These are phyloP conservation scores for Solioccasus polychromus DNA, from an alignment of 768 basidiomycete genomes.

Conservation along the genomic window DNA sequence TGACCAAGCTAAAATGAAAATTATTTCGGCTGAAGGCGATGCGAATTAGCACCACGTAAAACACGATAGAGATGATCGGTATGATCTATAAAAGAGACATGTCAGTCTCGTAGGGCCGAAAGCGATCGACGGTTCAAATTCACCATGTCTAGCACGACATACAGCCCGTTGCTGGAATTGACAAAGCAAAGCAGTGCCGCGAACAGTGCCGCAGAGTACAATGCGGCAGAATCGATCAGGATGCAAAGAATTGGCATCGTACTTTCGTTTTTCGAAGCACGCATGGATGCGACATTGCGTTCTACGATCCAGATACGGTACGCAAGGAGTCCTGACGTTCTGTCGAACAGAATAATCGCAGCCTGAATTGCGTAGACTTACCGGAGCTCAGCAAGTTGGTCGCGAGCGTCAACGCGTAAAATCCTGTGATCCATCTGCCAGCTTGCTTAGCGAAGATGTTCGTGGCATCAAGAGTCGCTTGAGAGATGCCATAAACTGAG, in stretches of 20 bases:
- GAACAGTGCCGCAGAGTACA: conserved; percentile 1
- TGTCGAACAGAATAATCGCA: neutral
- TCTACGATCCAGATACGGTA: neutral
- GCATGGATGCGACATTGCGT: neutral
- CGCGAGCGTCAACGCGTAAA: neutral
- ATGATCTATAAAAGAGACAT: too few species aligned
- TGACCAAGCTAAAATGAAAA: neutral
- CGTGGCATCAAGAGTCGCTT: neutral
- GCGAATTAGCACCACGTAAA: neutral
- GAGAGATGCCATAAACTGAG: neutral
- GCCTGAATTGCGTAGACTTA: neutral
- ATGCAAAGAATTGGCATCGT: neutral
- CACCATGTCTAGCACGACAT: neutral
- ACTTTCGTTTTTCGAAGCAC: neutral
- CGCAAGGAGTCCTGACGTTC: neutral
- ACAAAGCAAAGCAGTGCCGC: conserved; percentile 1
- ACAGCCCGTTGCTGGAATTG: neutral
- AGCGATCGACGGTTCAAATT: too few species aligned
- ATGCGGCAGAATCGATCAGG: neutral
- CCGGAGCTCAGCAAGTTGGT: conserved; percentile 1
- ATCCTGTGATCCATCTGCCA: neutral
- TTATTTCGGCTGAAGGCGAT: neutral
- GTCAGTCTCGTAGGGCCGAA: too few species aligned
- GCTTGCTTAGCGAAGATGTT: neutral
- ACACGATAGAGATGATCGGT: neutral